A percentile compares a stretch with the other conserved stretches of the same genome.
Evolutionary conservation across 2,329 filamentous ascomycete genomes (phyloP).

Genomic region (Malbranchea zuffiana): DNA sequence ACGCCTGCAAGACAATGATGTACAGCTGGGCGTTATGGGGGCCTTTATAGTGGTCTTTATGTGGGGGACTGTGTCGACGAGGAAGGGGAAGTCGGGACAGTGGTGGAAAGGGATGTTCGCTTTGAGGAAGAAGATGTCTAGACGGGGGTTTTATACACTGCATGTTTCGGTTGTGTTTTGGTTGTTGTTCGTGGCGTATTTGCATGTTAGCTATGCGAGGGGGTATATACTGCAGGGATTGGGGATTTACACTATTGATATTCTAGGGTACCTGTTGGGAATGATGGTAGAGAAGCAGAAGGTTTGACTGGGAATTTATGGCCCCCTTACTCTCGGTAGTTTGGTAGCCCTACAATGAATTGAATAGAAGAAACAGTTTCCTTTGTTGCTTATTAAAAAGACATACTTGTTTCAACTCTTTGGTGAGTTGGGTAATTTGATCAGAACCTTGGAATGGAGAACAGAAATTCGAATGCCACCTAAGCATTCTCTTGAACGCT

Average conservation of each 20-base stretch:
- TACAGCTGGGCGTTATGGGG: slow-evolving; percentile 45
- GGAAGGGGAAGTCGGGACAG: slow-evolving; percentile 13
- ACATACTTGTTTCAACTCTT: too few relatives aligned
- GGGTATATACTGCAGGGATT: slow-evolving; percentile 44
- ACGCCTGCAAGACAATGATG: slow-evolving; percentile 46
- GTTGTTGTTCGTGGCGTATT: slow-evolving; percentile 42
- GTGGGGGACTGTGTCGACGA: slow-evolving; percentile 34
- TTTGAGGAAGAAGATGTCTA: slow-evolving; percentile 38
- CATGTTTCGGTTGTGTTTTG: slow-evolving; percentile 44
- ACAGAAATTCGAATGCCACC: too few relatives aligned
- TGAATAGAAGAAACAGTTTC: too few relatives aligned
- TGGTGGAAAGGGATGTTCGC: too few relatives aligned
- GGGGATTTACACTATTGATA: slow-evolving; percentile 37
- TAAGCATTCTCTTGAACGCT: too few relatives aligned
- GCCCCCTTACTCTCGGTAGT: too few relatives aligned
- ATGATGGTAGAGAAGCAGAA: slow-evolving; percentile 5
- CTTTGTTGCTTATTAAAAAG: too few relatives aligned
- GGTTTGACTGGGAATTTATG: neutral
- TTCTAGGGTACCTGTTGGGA: slow-evolving; percentile 20
- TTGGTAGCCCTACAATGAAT: too few relatives aligned
- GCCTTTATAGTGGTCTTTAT: slow-evolving; percentile 41
- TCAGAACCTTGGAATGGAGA: too few relatives aligned
- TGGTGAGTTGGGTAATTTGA: too few relatives aligned
- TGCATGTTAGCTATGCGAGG: slow-evolving; percentile 46
- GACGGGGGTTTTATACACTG: slow-evolving; percentile 43